A percentile compares a stretch with the other conserved stretches of the same genome.
Evolutionary conservation across 2,329 filamentous ascomycete species (phyloP).

Genomic region (Pezicula rhizophila): DNA sequence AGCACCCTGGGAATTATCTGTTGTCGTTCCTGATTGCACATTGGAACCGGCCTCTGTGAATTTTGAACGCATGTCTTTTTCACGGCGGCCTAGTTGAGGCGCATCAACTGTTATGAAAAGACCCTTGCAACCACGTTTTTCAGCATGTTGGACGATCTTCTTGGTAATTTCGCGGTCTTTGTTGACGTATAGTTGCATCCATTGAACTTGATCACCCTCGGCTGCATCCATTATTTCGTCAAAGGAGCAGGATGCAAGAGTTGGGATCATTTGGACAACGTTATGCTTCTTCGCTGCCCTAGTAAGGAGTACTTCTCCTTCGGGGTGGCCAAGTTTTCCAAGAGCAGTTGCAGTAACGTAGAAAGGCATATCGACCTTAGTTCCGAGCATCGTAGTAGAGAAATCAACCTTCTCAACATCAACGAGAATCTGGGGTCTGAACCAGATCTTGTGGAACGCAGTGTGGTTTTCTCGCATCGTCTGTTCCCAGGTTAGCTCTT

Average conservation of each 20-base stretch:
- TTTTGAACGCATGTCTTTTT: conserved; percentile 97
- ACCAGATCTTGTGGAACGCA: conserved; percentile 97
- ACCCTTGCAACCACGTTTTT: conserved; percentile 84
- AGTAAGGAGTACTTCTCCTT: conserved; percentile 90
- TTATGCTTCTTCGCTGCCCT: conserved; percentile 78
- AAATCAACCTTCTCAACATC: conserved; percentile 85
- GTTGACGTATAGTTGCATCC: conserved; percentile 94
- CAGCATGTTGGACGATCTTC: conserved; percentile 85
- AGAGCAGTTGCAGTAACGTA: conserved; percentile 96
- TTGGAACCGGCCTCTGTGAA: conserved; percentile 78
- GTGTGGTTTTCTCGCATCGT: conserved; percentile 93
- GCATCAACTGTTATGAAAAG: conserved; percentile 99
- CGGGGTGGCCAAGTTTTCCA: conserved; percentile 87
- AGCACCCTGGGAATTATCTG: conserved; percentile 86
- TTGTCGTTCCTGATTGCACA: conserved; percentile 69
- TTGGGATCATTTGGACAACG: conserved; percentile 97
- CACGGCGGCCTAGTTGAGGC: conserved; percentile 85
- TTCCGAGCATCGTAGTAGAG: conserved; percentile 88
- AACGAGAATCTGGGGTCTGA: conserved; percentile 81
- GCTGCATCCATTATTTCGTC: conserved; percentile 92
- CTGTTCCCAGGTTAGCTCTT: conserved; percentile 36
- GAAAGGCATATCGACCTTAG: conserved; percentile 78
- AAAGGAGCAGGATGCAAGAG: conserved; percentile 91
- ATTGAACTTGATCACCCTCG: conserved; percentile 77
- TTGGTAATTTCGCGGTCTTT: conserved; percentile 88